phyloP scores from a whole-genome alignment of 495 filamentous ascomycete species.

The Cercophora scortea region DNA sequence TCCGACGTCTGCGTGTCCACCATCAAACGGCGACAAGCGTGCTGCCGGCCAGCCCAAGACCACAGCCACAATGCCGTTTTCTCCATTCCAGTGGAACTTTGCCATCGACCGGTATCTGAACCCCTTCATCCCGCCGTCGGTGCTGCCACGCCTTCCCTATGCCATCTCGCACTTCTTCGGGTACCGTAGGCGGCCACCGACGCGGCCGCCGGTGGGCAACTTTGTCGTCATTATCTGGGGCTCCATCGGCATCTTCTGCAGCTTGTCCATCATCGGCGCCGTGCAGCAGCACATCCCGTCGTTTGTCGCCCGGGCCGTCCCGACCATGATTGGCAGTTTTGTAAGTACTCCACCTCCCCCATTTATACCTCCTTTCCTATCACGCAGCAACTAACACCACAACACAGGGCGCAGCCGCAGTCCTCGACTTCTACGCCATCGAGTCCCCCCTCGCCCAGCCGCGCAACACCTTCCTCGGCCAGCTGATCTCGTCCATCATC shows the following conservation, averaged over 20 bases:
- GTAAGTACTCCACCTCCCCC: conserved; percentile 24
- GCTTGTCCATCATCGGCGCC: conserved; percentile 39
- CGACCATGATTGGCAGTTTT: conserved; percentile 45
- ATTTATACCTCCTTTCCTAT: not conserved
- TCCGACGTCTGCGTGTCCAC: not conserved
- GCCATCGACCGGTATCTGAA: conserved; percentile 62
- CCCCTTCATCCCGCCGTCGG: conserved; percentile 47
- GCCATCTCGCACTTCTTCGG: conserved; percentile 46
- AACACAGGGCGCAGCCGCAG: conserved; percentile 64
- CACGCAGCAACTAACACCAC: not conserved
- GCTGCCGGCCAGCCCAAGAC: not conserved
- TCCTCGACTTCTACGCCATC: conserved; percentile 65
- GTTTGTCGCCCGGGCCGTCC: conserved; percentile 29
- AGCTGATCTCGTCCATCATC: conserved; percentile 57
- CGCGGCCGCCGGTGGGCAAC: conserved; percentile 35
- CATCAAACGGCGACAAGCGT: not conserved
- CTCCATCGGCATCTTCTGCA: conserved; percentile 46
- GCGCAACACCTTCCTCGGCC: conserved; percentile 66
- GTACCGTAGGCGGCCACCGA: conserved; percentile 25
- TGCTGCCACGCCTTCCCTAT: conserved; percentile 36
- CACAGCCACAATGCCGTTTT: not conserved
- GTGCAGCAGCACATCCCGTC: conserved; percentile 29
- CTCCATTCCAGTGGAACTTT: conserved; percentile 39
- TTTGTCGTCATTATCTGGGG: conserved; percentile 43
- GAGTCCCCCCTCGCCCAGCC: conserved; percentile 82